phyloP scores from a whole-genome alignment of 2,329 filamentous ascomycete genomes.

The Aspergillus vadensis region DNA sequence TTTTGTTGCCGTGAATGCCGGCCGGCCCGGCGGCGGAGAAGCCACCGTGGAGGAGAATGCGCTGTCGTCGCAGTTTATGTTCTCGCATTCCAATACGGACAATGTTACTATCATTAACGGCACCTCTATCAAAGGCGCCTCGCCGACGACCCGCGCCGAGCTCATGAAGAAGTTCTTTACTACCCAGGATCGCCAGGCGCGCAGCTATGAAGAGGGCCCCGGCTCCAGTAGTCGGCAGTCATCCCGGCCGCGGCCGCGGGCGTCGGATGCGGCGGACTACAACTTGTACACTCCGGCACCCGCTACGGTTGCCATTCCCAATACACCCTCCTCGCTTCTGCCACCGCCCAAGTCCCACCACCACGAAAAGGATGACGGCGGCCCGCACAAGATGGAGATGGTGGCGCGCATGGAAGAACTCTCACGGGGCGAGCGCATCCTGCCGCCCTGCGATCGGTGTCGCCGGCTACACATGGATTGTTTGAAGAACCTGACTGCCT shows the following conservation, averaged over 20 bases:
- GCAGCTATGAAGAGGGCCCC: constrained; percentile 38
- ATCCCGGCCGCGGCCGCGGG: constrained; percentile 35
- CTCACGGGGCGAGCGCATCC: constrained; percentile 70
- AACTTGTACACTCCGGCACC: constrained; percentile 45
- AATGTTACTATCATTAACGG: constrained; percentile 53
- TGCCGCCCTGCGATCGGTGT: constrained; percentile 84
- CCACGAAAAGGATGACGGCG: constrained; percentile 58
- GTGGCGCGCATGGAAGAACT: constrained; percentile 75
- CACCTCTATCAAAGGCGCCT: constrained; percentile 55
- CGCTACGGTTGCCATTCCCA: constrained; percentile 56
- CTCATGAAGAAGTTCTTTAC: constrained; percentile 65
- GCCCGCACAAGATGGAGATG: constrained; percentile 66
- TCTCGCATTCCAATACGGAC: constrained; percentile 46
- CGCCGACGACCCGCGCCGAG: constrained; percentile 59
- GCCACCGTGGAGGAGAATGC: constrained; percentile 33
- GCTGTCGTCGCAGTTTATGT: constrained; percentile 41
- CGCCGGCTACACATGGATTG: constrained; percentile 78
- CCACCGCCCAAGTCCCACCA: constrained; percentile 50
- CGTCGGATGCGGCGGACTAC: constrained; percentile 40
- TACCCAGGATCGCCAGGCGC: constrained; percentile 55
- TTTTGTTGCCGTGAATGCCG: constrained; percentile 62
- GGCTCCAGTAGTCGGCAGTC: constrained; percentile 30
- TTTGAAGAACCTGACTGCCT: constrained; percentile 82
- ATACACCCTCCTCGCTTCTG: constrained; percentile 55
- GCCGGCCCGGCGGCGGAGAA: constrained; percentile 45